Percentiles rank a stretch among this genome's conserved stretches.
Conservation (phyloP, 2,329 filamentous ascomycete genomes). For the Aurifilum marmelostoma region DNA sequence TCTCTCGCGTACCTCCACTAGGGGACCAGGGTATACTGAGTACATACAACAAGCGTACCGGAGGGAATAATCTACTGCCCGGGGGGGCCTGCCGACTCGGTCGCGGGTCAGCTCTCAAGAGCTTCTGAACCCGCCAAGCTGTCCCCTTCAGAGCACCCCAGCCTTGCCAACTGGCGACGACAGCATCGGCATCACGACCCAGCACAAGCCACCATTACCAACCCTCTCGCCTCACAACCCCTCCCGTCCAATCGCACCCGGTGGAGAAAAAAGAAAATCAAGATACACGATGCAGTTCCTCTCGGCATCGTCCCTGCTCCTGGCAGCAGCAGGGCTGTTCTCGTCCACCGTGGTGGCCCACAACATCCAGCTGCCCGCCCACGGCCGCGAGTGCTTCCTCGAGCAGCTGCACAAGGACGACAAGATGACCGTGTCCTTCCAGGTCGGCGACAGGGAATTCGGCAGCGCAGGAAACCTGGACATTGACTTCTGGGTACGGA, state of each 20-base stretch:
- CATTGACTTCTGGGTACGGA: conserved; percentile 93
- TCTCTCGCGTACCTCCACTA: conserved; percentile 23
- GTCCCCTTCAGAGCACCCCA: conserved; percentile 20
- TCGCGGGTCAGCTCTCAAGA: conserved; percentile 22
- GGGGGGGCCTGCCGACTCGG: conserved; percentile 24
- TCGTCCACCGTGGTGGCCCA: conserved; percentile 73
- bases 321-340: conserved; percentile 56
- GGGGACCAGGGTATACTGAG: neutral
- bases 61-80: conserved; percentile 18
- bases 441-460: conserved; percentile 96
- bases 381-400: conserved; percentile 97
- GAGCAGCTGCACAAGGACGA: conserved; percentile 91
- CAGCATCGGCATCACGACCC: conserved; percentile 23
- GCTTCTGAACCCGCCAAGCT: conserved; percentile 29
- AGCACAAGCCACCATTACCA: conserved; percentile 24
- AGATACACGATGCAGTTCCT: conserved; percentile 47
- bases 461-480: conserved; percentile 92
- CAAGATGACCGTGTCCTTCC: conserved; percentile 98
- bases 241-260: neutral
- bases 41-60: neutral
- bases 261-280: conserved; percentile 15
- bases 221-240: conserved; percentile 18
- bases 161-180: conserved; percentile 14
- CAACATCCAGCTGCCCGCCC: conserved; percentile 93
- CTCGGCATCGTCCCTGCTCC: conserved; percentile 44